These are phyloP conservation scores for Sanghuangporus weigelae DNA, from an alignment of 1,284 basidiomycete species.

Conservation along the genomic window DNA sequence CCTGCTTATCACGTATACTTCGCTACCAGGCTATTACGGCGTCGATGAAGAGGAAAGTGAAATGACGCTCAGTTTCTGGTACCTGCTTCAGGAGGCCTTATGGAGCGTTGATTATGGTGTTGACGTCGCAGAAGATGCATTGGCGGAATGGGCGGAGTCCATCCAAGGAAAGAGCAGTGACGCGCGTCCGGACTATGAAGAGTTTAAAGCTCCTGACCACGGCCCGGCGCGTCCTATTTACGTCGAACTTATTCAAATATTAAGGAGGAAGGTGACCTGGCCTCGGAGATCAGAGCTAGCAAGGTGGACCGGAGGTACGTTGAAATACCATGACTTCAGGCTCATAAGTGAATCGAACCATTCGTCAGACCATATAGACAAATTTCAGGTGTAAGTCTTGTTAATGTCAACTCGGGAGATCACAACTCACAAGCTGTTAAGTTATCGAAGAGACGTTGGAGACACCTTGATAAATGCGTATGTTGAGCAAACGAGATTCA, in stretches of 20 bases:
- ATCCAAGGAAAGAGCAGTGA: conserved; percentile 16
- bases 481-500: conserved; percentile 26
- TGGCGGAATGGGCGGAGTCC: conserved; percentile 24
- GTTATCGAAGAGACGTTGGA: conserved; percentile 83
- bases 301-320: conserved; percentile 66
- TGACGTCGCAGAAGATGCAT: conserved; percentile 41
- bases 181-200: conserved; percentile 23
- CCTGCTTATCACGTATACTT: conserved; percentile 70
- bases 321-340: background rate
- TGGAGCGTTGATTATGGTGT: conserved; percentile 64
- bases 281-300: conserved; percentile 40
- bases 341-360: conserved; percentile 5
- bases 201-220: conserved; percentile 35
- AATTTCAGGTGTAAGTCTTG: conserved; percentile 61
- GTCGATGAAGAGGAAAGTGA: conserved; percentile 83
- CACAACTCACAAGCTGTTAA: conserved; percentile 24
- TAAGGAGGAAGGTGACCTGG: conserved; percentile 73
- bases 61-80: conserved; percentile 84
- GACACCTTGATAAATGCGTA: conserved; percentile 89
- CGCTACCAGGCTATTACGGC: conserved; percentile 69
- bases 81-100: conserved; percentile 81
- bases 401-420: background rate
- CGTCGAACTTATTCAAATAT: conserved; percentile 63
- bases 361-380: conserved; percentile 61
- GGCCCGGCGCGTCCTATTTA: conserved; percentile 73